Evolutionary conservation across 2,329 filamentous ascomycete genomes (phyloP).

Genomic region (Pseudogymnoascus verrucosus): DNA sequence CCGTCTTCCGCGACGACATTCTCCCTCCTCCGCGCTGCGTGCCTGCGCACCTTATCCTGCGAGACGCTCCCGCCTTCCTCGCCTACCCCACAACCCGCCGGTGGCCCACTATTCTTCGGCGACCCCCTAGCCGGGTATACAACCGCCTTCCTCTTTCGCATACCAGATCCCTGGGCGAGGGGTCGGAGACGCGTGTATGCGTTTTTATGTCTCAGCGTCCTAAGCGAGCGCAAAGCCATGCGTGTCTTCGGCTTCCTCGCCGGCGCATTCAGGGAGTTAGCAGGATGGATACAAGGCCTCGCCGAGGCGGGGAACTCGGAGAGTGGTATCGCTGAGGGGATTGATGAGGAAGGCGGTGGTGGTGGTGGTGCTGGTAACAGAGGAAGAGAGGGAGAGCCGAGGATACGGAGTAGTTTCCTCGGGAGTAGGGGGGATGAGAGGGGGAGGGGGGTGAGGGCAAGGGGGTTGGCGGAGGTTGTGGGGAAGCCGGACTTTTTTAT

Average conservation of each 20-base stretch:
- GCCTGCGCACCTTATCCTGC: constrained; percentile 57
- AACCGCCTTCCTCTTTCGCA: constrained; percentile 62
- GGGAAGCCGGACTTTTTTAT: constrained; percentile 62
- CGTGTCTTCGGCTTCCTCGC: constrained; percentile 57
- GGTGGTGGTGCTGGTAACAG: constrained; percentile 50
- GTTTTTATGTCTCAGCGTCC: constrained; percentile 56
- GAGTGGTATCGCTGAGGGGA: constrained; percentile 46
- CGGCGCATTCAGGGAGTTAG: constrained; percentile 54
- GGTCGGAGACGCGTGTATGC: constrained; percentile 64
- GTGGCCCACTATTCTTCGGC: constrained; percentile 62
- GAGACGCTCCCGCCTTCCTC: constrained; percentile 52
- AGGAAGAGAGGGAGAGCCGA: constrained; percentile 6
- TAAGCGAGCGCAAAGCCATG: constrained; percentile 57
- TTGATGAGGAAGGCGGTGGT: constrained; percentile 46
- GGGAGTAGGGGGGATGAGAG: constrained; percentile 29
- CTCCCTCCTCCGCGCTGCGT: constrained; percentile 58
- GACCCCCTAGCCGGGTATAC: constrained; percentile 59
- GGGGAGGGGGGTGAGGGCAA: constrained; percentile 48
- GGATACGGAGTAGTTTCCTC: background rate
- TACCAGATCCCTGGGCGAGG: constrained; percentile 58
- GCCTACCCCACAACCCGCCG: constrained; percentile 31
- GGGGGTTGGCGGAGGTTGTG: constrained; percentile 57
- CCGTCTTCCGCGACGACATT: constrained; percentile 54
- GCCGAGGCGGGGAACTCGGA: constrained; percentile 54
- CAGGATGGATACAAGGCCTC: constrained; percentile 56